Evolutionary conservation across 225 moss, liverwort and hornwort species (phyloP).

Genomic region (Ulota crispa): DNA sequence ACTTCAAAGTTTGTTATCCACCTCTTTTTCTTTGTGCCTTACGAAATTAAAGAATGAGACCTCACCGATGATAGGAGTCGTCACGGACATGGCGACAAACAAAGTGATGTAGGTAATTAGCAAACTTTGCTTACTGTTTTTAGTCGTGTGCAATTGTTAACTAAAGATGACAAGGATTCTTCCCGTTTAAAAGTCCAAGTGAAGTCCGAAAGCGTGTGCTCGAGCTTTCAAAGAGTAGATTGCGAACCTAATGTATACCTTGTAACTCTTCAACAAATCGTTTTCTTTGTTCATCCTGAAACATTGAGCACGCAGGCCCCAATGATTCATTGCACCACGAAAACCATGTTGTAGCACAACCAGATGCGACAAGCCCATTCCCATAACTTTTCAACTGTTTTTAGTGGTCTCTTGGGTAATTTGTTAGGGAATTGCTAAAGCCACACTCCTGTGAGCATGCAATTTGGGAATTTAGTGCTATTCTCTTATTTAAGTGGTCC

Average conservation of each 20-base stretch:
- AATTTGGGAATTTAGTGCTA: too few relatives aligned
- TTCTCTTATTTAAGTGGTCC: too few relatives aligned
- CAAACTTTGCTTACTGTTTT: not conserved
- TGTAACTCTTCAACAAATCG: not conserved
- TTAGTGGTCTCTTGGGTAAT: too few relatives aligned
- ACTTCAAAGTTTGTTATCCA: not conserved
- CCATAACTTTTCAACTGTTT: too few relatives aligned
- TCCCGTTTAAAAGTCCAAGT: not conserved
- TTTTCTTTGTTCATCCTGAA: not conserved
- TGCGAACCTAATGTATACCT: not conserved
- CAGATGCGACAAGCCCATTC: too few relatives aligned
- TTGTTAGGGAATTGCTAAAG: too few relatives aligned
- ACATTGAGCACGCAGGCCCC: not conserved
- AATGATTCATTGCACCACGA: not conserved
- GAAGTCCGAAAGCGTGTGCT: not conserved
- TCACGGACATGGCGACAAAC: not conserved
- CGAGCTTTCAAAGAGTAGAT: not conserved
- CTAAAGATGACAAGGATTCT: not conserved
- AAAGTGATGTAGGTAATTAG: not conserved
- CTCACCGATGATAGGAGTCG: not conserved
- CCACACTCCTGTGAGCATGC: too few relatives aligned
- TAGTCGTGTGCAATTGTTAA: not conserved
- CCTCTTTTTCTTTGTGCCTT: not conserved
- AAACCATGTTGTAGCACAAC: not conserved
- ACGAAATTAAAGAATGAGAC: not conserved